These are phyloP conservation scores for Phytophthora crassamura DNA, from an alignment of 352 stramenopile species.

Conservation along the genomic window DNA sequence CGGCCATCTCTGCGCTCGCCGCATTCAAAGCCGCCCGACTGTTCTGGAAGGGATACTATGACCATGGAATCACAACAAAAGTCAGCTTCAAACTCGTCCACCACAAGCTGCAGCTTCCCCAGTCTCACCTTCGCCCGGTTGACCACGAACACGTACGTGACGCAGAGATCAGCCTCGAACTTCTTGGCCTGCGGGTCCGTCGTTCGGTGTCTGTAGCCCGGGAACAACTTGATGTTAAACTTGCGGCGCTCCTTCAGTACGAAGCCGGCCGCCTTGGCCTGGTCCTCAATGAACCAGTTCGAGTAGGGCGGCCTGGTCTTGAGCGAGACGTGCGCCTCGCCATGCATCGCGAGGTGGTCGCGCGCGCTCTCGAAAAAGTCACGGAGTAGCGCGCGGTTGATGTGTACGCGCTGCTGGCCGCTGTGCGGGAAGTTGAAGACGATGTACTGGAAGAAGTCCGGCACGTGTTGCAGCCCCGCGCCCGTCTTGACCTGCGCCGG, in stretches of 20 bases:
- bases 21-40: constrained; percentile 29
- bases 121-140: constrained; percentile 72
- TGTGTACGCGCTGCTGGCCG: constrained; percentile 87
- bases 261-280: constrained; percentile 71
- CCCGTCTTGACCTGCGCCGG: constrained; percentile 37
- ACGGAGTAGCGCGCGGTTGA: constrained; percentile 80
- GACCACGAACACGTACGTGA: constrained; percentile 89
- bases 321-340: constrained; percentile 86
- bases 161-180: constrained; percentile 84
- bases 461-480: constrained; percentile 30
- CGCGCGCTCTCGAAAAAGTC: constrained; percentile 90
- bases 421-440: constrained; percentile 93
- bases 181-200: constrained; percentile 86
- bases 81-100: neutral
- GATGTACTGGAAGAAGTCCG: constrained; percentile 80
- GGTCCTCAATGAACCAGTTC: constrained; percentile 89
- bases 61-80: constrained; percentile 15
- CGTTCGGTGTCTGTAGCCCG: constrained; percentile 88
- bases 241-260: constrained; percentile 79
- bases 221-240: constrained; percentile 79
- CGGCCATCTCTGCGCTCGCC: constrained; percentile 20
- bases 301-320: constrained; percentile 89
- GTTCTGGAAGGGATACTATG: constrained; percentile 45
- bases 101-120: neutral
- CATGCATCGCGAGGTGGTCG: constrained; percentile 53